These are phyloP conservation scores for Dactylellina leptospora DNA, from an alignment of 2,329 filamentous ascomycete genomes.

Conservation along the genomic window DNA sequence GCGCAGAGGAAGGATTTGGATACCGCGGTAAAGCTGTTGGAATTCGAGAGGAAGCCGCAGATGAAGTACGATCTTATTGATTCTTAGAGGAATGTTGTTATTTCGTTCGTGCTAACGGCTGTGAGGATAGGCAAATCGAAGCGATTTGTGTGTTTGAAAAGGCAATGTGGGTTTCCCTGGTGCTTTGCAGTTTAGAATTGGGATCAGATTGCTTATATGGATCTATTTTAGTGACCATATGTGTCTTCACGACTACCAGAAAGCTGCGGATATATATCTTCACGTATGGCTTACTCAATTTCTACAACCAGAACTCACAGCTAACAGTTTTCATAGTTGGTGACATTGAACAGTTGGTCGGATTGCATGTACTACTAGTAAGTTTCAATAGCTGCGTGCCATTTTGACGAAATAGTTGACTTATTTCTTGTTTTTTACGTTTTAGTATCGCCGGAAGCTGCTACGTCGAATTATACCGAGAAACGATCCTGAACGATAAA, in stretches of 20 bases:
- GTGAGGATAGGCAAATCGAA: constrained; percentile 73
- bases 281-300: constrained; percentile 60
- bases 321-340: constrained; percentile 64
- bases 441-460: constrained; percentile 74
- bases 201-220: constrained; percentile 21
- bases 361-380: constrained; percentile 84
- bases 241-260: constrained; percentile 78
- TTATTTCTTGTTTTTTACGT: constrained; percentile 14
- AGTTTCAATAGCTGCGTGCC: too few relatives aligned
- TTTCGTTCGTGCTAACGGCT: constrained; percentile 8
- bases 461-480: constrained; percentile 82
- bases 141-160: constrained; percentile 87
- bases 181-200: background rate
- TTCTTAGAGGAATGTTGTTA: background rate
- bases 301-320: constrained; percentile 33
- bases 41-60: constrained; percentile 69
- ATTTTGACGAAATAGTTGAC: too few relatives aligned
- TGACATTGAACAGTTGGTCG: constrained; percentile 89
- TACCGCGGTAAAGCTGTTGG: constrained; percentile 73
- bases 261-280: constrained; percentile 78
- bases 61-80: constrained; percentile 74
- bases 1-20: constrained; percentile 73
- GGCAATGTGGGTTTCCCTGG: constrained; percentile 64
- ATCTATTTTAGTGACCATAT: constrained; percentile 67
- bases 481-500: constrained; percentile 68